Percentiles rank a stretch among this genome's conserved stretches.
phyloP scores from a whole-genome alignment of 768 basidiomycete genomes.

The Naganishia antarctica region DNA sequence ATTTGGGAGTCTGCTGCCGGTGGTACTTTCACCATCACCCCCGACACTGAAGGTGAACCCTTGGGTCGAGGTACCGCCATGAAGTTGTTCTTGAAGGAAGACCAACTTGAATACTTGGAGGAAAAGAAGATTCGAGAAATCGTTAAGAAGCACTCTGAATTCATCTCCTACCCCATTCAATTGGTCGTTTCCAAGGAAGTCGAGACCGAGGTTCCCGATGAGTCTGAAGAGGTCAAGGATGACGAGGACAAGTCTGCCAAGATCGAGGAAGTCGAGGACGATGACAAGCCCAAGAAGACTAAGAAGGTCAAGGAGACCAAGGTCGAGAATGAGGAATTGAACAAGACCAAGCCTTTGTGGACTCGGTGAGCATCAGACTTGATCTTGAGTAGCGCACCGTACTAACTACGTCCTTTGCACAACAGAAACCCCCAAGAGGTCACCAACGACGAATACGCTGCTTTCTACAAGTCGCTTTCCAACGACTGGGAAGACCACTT shows the following conservation, averaged over 20 bases:
- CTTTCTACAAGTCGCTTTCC: constrained; percentile 99
- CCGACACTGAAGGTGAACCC: constrained; percentile 79
- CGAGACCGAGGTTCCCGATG: constrained; percentile 74
- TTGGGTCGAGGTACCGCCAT: constrained; percentile 88
- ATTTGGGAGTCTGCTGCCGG: constrained; percentile 99
- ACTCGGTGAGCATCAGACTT: constrained; percentile 52
- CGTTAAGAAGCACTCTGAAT: constrained; percentile 99
- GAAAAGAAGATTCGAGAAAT: constrained; percentile 99
- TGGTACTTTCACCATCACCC: constrained; percentile 98
- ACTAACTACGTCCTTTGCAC: constrained; percentile 40
- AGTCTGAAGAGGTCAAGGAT: constrained; percentile 73
- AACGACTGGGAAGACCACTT: constrained; percentile 99
- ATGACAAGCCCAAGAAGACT: constrained; percentile 81
- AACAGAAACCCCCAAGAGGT: constrained; percentile 83
- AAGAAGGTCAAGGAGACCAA: constrained; percentile 89
- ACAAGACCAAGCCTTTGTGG: constrained; percentile 99
- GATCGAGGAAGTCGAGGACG: constrained; percentile 68
- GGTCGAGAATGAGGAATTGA: constrained; percentile 90
- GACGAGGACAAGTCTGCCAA: constrained; percentile 54
- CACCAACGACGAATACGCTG: constrained; percentile 80
- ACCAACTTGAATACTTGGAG: constrained; percentile 97
- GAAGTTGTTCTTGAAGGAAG: constrained; percentile 79
- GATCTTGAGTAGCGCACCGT: background rate
- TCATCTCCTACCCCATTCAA: constrained; percentile 99
- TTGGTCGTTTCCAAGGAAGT: constrained; percentile 98